Base-by-base conservation (phyloP, 1,139 yeast species). In the Debaryomycetaceae sp. region DNA sequence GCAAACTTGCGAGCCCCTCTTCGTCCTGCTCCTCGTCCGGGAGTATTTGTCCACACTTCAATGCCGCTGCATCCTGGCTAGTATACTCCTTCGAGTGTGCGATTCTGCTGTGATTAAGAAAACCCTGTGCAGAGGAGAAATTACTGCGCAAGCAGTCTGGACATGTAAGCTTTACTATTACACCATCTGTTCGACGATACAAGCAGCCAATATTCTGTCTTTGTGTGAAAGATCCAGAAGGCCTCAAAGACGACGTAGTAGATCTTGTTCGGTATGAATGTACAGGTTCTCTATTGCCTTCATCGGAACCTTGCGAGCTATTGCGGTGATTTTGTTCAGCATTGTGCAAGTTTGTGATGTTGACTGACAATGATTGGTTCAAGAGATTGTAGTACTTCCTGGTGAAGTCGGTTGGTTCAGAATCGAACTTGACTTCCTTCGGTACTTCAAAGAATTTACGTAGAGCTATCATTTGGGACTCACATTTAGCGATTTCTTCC, bases 101-200 rank as follows among this genome's bases (percentile, higher is more conserved):
- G 24, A 85, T 76, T 49, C 95, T 68, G 49, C 86, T 78, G 59
- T 87, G 95, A 58, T 85, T 87, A 37, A 86, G 72, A 50, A 87
- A 85, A 23, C 95, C 95, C 59, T 87, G 95, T 0, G 90, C 88
- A 11, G 87, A 80, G 6, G 87, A 81, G 58, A 87, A 87, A 50
- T 85, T 86, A 42, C 81, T 76, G 45, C 93, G 66, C 13, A 72
- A 76, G 61, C 95, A 87, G 44, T 75, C 78, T 0, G 84, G 81
- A 59, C 95, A 87, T 6, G 81, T 81, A 24, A 87, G 70, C 43
- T 82, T 72, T 6, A 86, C 90, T 24, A 85, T 66, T 0, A 85
- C 72, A 1, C 93, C 91, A 60, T 87, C 95, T 5, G 85, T 78
- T 47, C 95, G 67, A 46, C 86, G 72, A 57, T 83, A 84, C 6